phyloP scores from a whole-genome alignment of 306 rosid genomes.

The Vigna unguiculata region DNA sequence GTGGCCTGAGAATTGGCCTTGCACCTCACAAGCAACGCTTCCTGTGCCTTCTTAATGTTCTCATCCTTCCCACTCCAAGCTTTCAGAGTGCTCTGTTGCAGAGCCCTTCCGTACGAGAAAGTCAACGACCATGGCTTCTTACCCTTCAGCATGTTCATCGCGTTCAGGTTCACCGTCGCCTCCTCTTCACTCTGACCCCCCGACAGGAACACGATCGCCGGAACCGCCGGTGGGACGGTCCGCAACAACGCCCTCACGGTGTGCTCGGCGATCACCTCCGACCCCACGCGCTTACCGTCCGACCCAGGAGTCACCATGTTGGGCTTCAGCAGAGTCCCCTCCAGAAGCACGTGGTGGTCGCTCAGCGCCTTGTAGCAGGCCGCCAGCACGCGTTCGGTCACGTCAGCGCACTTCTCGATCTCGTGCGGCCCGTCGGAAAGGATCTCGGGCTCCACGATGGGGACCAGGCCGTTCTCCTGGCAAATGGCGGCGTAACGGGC shows the following conservation, averaged over 20 bases:
- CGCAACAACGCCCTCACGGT: slow-evolving; percentile 73
- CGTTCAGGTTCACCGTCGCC: slow-evolving; percentile 76
- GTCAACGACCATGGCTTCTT: slow-evolving; percentile 90
- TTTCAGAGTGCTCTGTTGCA: slow-evolving; percentile 88
- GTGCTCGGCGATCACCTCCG: slow-evolving; percentile 73
- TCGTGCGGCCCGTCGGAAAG: slow-evolving; percentile 77
- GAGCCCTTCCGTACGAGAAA: slow-evolving; percentile 87
- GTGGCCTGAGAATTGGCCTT: slow-evolving; percentile 89
- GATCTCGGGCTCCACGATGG: slow-evolving; percentile 93
- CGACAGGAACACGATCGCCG: slow-evolving; percentile 79
- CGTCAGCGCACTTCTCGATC: slow-evolving; percentile 75
- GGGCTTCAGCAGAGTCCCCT: slow-evolving; percentile 88
- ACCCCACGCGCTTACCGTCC: slow-evolving; percentile 56
- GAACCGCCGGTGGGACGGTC: slow-evolving; percentile 80
- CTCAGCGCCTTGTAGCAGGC: slow-evolving; percentile 82
- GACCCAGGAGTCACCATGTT: slow-evolving; percentile 95
- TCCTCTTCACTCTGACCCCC: slow-evolving; percentile 98
- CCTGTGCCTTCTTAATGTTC: slow-evolving; percentile 67
- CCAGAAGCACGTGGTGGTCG: slow-evolving; percentile 79
- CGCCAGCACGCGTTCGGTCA: slow-evolving; percentile 81
- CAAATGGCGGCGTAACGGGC: slow-evolving; percentile 81
- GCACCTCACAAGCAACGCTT: slow-evolving; percentile 73
- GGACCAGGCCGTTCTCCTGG: slow-evolving; percentile 87
- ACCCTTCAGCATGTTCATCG: slow-evolving; percentile 77
- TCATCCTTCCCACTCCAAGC: slow-evolving; percentile 80